Percentiles rank a stretch among this genome's conserved stretches.
Conservation (phyloP, 2,329 filamentous ascomycete genomes). For the Aureobasidium leucospermi region DNA sequence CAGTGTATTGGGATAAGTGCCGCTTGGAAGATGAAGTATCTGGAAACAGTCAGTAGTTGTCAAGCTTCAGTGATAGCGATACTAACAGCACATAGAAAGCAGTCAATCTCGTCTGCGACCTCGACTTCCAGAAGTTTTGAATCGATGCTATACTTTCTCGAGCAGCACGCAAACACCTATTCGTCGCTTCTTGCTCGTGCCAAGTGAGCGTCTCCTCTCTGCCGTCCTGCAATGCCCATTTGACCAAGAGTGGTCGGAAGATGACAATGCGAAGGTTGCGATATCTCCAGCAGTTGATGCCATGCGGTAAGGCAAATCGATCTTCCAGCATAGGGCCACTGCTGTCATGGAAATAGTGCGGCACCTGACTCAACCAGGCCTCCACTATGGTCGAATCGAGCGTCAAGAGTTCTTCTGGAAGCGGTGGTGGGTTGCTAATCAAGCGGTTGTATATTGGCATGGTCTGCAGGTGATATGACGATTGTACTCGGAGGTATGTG, state of each 20-base stretch:
- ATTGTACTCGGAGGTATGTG: slow-evolving; percentile 38
- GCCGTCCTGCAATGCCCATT: slow-evolving; percentile 18
- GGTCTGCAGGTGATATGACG: slow-evolving; percentile 39
- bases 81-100: slow-evolving; percentile 38
- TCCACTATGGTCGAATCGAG: slow-evolving; percentile 28
- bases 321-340: slow-evolving; percentile 27
- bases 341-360: slow-evolving; percentile 28
- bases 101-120: slow-evolving; percentile 33
- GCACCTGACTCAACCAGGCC: slow-evolving; percentile 34
- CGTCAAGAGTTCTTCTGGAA: slow-evolving; percentile 34
- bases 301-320: slow-evolving; percentile 34
- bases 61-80: neutral
- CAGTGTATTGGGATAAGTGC: slow-evolving; percentile 43
- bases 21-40: slow-evolving; percentile 44
- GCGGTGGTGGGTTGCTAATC: slow-evolving; percentile 39
- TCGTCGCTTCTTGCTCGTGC: slow-evolving; percentile 22
- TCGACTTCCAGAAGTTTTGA: slow-evolving; percentile 31
- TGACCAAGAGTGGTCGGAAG: slow-evolving; percentile 41
- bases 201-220: neutral
- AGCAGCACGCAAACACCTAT: slow-evolving; percentile 37
- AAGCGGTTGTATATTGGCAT: slow-evolving; percentile 40
- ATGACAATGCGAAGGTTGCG: slow-evolving; percentile 43
- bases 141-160: slow-evolving; percentile 35
- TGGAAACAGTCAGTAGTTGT: neutral
- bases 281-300: slow-evolving; percentile 38